phyloP scores from a whole-genome alignment of 805 yeast species.

The Isabelozyma rhagii region DNA sequence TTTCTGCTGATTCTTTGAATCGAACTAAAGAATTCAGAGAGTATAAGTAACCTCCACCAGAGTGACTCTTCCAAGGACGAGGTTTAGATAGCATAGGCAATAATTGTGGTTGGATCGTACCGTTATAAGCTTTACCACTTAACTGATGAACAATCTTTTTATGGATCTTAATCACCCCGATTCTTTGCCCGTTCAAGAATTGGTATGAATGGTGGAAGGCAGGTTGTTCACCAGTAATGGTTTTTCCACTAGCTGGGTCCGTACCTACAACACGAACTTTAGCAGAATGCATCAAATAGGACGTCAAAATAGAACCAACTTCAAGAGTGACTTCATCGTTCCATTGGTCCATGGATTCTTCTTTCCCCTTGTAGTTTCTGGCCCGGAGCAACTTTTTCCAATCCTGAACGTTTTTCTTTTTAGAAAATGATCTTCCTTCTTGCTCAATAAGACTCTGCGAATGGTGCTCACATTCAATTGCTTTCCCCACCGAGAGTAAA shows the following conservation, averaged over 20 bases:
- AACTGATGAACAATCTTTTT: conserved; percentile 61
- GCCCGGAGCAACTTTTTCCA: conserved; percentile 43
- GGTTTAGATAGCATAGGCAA: conserved; percentile 93
- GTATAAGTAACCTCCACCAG: conserved; percentile 81
- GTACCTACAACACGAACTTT: conserved; percentile 73
- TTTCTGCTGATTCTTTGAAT: conserved; percentile 84
- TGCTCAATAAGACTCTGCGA: conserved; percentile 60
- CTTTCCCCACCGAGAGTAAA: conserved; percentile 75
- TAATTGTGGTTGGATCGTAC: conserved; percentile 77
- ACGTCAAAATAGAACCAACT: conserved; percentile 76
- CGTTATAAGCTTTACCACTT: conserved; percentile 60
- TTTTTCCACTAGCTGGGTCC: conserved; percentile 74
- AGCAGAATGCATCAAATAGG: conserved; percentile 77
- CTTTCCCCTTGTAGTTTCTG: conserved; percentile 8
- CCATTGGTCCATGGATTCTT: conserved; percentile 14
- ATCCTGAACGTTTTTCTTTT: conserved; percentile 45
- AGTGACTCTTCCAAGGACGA: conserved; percentile 79
- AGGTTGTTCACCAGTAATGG: conserved; percentile 73
- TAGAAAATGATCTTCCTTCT: conserved; percentile 49
- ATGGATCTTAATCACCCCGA: conserved; percentile 81
- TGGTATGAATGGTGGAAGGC: conserved; percentile 90
- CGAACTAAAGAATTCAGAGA: conserved; percentile 65
- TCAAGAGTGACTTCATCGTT: conserved; percentile 43
- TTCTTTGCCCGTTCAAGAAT: conserved; percentile 69
- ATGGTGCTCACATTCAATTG: conserved; percentile 80